Conservation (phyloP, 176 grass and related monocot species). For the Echinochloa phyllopogon region DNA sequence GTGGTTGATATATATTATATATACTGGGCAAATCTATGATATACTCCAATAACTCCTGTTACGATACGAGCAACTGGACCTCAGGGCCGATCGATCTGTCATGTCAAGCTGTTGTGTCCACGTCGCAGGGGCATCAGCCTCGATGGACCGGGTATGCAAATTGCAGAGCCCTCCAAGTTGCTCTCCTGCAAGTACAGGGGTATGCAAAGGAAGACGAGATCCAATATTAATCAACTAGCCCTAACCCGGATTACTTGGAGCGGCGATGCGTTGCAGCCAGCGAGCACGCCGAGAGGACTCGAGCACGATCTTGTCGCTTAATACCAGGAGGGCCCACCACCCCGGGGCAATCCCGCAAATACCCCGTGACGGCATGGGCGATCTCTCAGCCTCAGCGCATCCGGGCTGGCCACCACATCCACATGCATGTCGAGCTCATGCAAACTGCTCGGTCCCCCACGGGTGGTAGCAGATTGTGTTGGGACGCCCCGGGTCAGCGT, state of each 20-base stretch:
- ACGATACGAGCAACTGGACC: neutral
- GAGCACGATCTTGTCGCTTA: neutral
- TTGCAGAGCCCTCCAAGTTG: constrained; percentile 8
- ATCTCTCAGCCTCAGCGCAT: neutral
- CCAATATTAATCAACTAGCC: neutral
- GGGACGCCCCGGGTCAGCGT: neutral
- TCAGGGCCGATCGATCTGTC: neutral
- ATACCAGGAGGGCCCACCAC: neutral
- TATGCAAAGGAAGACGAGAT: neutral
- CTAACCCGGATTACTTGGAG: constrained; percentile 16
- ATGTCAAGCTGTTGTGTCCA: neutral
- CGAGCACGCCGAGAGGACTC: too few relatives aligned
- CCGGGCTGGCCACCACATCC: constrained; percentile 4
- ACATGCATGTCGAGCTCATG: constrained; percentile 37
- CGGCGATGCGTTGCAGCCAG: neutral
- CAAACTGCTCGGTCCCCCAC: constrained; percentile 3
- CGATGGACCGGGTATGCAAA: neutral
- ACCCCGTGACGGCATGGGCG: constrained; percentile 32
- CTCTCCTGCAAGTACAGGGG: neutral
- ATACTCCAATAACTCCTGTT: neutral
- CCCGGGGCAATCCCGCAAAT: constrained; percentile 23
- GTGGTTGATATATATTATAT: neutral
- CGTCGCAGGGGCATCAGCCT: neutral
- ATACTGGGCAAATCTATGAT: neutral
- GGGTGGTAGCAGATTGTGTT: neutral